A percentile compares a stretch with the other conserved stretches of the same genome.
phyloP scores from a whole-genome alignment of 345 rosid genomes.

The Limnanthes douglasii region DNA sequence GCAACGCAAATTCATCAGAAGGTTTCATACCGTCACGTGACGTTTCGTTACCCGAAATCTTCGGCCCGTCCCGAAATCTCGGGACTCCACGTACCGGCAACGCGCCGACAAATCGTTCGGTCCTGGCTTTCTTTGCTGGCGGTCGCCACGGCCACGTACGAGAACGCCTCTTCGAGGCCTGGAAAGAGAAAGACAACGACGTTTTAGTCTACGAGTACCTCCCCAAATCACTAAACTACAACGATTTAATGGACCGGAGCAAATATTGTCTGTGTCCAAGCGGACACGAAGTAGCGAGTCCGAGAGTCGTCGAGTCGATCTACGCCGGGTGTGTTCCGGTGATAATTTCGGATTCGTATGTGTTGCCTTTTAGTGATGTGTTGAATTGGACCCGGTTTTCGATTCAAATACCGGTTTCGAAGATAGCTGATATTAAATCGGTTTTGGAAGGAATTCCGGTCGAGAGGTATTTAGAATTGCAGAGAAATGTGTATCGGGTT shows the following conservation, averaged over 20 bases:
- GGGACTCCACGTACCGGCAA: constrained; percentile 11
- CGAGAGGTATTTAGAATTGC: constrained; percentile 19
- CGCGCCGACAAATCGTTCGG: constrained; percentile 9
- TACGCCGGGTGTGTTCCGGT: constrained; percentile 34
- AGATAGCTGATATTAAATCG: constrained; percentile 25
- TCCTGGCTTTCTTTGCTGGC: constrained; percentile 39
- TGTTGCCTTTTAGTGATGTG: constrained; percentile 33
- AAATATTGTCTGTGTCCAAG: constrained; percentile 44
- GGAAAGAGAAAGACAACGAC: constrained; percentile 31
- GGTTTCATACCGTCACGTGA: constrained; percentile 28
- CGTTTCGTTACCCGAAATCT: constrained; percentile 29
- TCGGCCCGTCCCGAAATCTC: constrained; percentile 5
- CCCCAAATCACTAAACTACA: constrained; percentile 16
- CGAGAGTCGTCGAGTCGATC: constrained; percentile 29
- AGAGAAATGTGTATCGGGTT: constrained; percentile 18
- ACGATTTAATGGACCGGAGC: constrained; percentile 18
- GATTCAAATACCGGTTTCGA: constrained; percentile 19
- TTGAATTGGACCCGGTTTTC: constrained; percentile 32
- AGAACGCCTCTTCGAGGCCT: constrained; percentile 12
- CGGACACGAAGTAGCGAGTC: constrained; percentile 45
- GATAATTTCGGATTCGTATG: constrained; percentile 25
- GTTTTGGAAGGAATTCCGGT: constrained; percentile 14
- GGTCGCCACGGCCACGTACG: constrained; percentile 28
- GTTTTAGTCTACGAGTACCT: constrained; percentile 30
- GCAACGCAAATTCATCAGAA: constrained; percentile 40